Evolutionary conservation across 495 filamentous ascomycete genomes (phyloP).

Genomic region (Neurospora sp.): DNA sequence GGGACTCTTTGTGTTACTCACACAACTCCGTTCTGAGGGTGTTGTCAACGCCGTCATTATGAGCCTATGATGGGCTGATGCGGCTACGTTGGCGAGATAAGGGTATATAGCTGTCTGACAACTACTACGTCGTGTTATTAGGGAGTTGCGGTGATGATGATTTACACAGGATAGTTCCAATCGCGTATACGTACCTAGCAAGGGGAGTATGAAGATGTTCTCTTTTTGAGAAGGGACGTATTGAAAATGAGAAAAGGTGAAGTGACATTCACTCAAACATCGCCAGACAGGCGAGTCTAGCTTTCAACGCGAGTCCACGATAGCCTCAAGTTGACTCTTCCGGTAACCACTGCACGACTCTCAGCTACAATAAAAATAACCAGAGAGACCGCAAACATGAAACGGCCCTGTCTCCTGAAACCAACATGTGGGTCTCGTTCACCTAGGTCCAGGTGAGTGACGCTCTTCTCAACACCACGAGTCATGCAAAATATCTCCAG

Average conservation of each 20-base stretch:
- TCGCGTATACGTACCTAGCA: neutral
- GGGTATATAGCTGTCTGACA: neutral
- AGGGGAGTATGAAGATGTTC: neutral
- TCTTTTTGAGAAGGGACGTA: neutral
- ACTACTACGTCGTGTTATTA: neutral
- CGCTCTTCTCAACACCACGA: neutral
- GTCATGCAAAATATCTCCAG: neutral
- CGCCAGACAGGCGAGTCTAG: neutral
- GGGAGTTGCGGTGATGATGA: neutral
- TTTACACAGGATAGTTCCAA: neutral
- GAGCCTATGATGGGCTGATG: neutral
- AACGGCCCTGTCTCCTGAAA: neutral
- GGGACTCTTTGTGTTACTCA: neutral
- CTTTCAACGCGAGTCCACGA: neutral
- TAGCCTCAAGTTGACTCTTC: neutral
- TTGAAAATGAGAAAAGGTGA: neutral
- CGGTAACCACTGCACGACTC: neutral
- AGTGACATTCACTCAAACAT: neutral
- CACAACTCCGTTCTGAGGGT: neutral
- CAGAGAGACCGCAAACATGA: neutral
- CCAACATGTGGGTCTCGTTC: neutral
- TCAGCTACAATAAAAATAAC: neutral
- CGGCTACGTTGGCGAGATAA: neutral
- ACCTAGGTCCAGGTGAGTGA: neutral
- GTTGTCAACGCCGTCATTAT: neutral